Conservation (phyloP, 2,329 filamentous ascomycete species). For the Colletotrichum sp. region DNA sequence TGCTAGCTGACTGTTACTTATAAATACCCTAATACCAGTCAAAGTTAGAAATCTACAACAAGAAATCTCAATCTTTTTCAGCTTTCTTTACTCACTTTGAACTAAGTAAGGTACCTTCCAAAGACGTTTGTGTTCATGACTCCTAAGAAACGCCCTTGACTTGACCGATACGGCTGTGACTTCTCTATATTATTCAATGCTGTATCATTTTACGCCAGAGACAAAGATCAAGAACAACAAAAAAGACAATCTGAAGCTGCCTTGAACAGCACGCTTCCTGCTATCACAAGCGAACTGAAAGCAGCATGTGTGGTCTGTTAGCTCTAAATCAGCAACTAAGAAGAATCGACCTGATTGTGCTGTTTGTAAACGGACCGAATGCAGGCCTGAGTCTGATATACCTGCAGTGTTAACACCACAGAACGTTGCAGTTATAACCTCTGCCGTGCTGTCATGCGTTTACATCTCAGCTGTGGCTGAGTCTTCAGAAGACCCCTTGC, state of each 20-base stretch:
- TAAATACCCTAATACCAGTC: too few relatives aligned
- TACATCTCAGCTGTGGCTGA: neutral
- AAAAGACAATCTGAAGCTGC: neutral
- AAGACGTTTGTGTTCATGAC: neutral
- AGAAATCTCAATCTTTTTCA: too few relatives aligned
- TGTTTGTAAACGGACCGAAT: neutral
- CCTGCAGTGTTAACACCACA: neutral
- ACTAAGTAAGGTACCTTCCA: too few relatives aligned
- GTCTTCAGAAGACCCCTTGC: neutral
- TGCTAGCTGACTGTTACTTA: too few relatives aligned
- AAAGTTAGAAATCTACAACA: too few relatives aligned
- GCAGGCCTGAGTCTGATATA: neutral
- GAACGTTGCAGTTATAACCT: neutral
- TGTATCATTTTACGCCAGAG: rapidly evolving
- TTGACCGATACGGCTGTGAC: neutral
- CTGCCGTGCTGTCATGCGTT: neutral
- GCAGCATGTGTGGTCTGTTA: too few relatives aligned
- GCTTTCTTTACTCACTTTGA: too few relatives aligned
- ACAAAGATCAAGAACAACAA: neutral
- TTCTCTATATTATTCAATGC: neutral
- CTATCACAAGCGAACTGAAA: neutral
- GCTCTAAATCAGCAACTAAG: neutral
- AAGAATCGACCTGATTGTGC: neutral
- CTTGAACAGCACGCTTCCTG: neutral
- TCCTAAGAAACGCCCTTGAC: neutral